phyloP scores from a whole-genome alignment of 2,329 filamentous ascomycete genomes.

The Curvularia lunata region DNA sequence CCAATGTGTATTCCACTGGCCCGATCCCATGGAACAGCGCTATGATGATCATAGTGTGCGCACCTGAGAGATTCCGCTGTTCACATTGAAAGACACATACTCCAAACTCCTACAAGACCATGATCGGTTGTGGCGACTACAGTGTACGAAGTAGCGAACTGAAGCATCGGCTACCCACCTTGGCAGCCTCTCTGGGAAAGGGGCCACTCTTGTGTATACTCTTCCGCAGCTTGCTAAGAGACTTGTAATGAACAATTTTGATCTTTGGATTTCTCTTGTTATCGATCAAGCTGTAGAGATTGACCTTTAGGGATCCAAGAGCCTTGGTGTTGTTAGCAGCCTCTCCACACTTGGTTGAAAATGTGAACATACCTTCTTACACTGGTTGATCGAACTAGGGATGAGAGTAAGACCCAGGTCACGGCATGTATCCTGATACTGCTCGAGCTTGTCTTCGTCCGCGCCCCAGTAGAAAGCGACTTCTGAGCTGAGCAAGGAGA shows the following conservation, averaged over 20 bases:
- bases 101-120: not conserved
- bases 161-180: constrained; percentile 32
- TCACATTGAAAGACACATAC: not conserved
- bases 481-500: constrained; percentile 27
- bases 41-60: not conserved
- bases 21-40: not conserved
- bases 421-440: constrained; percentile 36
- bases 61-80: not conserved
- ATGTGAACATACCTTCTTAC: constrained; percentile 30
- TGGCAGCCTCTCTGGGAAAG: constrained; percentile 31
- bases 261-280: constrained; percentile 29
- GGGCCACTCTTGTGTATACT: constrained; percentile 21
- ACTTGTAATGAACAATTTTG: constrained; percentile 21
- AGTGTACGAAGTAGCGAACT: constrained; percentile 20
- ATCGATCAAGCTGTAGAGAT: constrained; percentile 34
- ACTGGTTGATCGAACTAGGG: constrained; percentile 31
- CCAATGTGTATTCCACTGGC: not conserved
- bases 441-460: constrained; percentile 21
- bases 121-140: not conserved
- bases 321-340: constrained; percentile 17
- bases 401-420: constrained; percentile 30
- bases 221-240: constrained; percentile 21
- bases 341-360: not conserved
- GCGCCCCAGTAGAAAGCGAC: constrained; percentile 29
- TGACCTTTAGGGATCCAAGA: constrained; percentile 30